Evolutionary conservation across 306 rosid genomes (phyloP).

Genomic region (Quercus suber): DNA sequence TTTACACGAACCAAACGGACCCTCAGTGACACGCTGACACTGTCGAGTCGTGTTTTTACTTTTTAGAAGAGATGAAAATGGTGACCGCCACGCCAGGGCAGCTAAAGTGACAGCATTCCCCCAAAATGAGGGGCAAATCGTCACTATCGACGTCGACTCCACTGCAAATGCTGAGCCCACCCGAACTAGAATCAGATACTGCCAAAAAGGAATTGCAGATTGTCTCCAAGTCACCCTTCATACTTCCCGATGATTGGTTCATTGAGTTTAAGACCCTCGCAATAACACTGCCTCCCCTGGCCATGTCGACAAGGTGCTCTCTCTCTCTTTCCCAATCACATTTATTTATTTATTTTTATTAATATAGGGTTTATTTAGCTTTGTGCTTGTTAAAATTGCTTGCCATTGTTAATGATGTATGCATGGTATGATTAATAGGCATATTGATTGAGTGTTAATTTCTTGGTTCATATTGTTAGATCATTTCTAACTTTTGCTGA

Average conservation of each 20-base stretch:
- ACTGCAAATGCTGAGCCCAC: slow-evolving; percentile 9
- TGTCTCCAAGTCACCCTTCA: slow-evolving; percentile 17
- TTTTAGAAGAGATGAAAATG: too few relatives aligned
- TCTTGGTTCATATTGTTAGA: neutral
- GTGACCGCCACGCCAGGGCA: neutral
- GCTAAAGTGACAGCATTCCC: neutral
- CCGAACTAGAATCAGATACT: neutral
- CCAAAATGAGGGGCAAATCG: slow-evolving; percentile 2
- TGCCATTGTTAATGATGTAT: neutral
- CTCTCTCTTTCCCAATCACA: neutral
- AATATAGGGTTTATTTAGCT: neutral
- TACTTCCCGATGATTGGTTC: slow-evolving; percentile 49
- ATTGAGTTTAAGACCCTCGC: slow-evolving; percentile 35
- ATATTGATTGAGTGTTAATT: neutral
- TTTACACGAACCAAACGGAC: too few relatives aligned
- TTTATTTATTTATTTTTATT: neutral
- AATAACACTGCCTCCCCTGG: neutral
- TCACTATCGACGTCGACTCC: slow-evolving; percentile 5
- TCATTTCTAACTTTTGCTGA: too few relatives aligned
- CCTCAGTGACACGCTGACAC: too few relatives aligned
- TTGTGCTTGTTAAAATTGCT: neutral
- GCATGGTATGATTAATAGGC: neutral
- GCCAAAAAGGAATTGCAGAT: slow-evolving; percentile 21
- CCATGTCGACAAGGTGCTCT: slow-evolving; percentile 34
- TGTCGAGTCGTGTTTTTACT: neutral